Conservation (phyloP, 768 basidiomycete species). For the Lentinula aciculospora region DNA sequence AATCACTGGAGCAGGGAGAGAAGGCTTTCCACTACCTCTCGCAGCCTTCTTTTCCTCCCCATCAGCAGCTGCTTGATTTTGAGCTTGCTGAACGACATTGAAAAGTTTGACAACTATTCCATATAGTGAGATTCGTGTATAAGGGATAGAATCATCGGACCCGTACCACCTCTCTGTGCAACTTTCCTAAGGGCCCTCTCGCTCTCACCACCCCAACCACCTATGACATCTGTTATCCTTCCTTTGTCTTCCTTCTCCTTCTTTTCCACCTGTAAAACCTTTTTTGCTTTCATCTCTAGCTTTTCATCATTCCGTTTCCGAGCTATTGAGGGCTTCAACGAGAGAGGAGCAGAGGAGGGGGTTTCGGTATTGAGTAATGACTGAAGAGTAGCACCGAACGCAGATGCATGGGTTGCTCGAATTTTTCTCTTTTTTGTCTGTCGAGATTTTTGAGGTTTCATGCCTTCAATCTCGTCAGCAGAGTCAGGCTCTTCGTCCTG, state of each 20-base stretch:
- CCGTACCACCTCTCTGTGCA: conserved; percentile 78
- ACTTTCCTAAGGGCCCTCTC: conserved; percentile 75
- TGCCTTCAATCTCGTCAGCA: conserved; percentile 57
- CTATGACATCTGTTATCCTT: conserved; percentile 65
- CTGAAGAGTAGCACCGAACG: conserved; percentile 72
- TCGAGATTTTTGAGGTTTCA: conserved; percentile 59
- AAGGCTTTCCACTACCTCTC: conserved; percentile 70
- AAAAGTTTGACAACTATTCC: conserved; percentile 74
- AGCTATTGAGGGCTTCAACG: conserved; percentile 70
- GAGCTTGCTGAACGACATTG: conserved; percentile 82
- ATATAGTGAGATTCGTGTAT: background rate
- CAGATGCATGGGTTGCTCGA: conserved; percentile 66
- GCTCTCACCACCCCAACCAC: conserved; percentile 85
- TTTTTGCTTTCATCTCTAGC: conserved; percentile 66
- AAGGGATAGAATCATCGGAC: background rate
- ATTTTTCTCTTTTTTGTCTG: conserved; percentile 82
- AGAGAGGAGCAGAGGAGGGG: conserved; percentile 66
- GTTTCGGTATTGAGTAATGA: conserved; percentile 66
- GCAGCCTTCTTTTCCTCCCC: conserved; percentile 54
- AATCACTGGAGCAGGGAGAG: conserved; percentile 59
- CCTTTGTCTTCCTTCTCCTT: conserved; percentile 71
- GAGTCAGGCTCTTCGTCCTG: conserved; percentile 36
- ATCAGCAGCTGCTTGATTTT: conserved; percentile 45
- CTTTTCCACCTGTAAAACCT: conserved; percentile 62
- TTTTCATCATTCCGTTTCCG: conserved; percentile 71